These are phyloP conservation scores for Oropetium thomaeum DNA, from an alignment of 176 grass and related monocot genomes.

Conservation along the genomic window DNA sequence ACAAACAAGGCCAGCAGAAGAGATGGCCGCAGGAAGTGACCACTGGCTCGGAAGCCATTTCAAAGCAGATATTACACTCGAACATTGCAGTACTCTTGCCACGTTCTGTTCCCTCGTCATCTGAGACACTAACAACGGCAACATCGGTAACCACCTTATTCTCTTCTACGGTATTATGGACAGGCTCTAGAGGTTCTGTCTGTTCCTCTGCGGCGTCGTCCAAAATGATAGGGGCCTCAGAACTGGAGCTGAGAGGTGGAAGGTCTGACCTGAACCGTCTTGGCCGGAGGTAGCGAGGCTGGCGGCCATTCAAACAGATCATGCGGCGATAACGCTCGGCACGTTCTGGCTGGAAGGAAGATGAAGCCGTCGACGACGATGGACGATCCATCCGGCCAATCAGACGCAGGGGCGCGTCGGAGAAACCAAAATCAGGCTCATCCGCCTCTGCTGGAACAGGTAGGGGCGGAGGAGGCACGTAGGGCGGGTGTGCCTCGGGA, in stretches of 20 bases:
- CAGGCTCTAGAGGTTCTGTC: conserved; percentile 34
- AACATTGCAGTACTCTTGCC: conserved; percentile 64
- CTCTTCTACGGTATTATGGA: conserved; percentile 36
- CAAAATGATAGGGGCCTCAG: conserved; percentile 36
- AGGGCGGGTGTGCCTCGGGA: conserved; percentile 26
- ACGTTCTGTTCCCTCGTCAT: conserved; percentile 47
- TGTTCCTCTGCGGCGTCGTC: conserved; percentile 16
- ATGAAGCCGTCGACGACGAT: conserved; percentile 54
- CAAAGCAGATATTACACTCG: conserved; percentile 97
- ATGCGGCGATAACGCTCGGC: conserved; percentile 40
- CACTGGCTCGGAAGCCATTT: conserved; percentile 81
- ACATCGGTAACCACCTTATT: conserved; percentile 41
- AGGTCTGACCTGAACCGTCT: conserved; percentile 81
- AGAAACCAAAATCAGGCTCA: conserved; percentile 50
- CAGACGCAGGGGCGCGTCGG: conserved; percentile 25
- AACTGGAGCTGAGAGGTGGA: conserved; percentile 43
- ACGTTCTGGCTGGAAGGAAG: conserved; percentile 42
- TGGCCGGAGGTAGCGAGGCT: conserved; percentile 37
- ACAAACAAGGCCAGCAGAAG: conserved; percentile 99
- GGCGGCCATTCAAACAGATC: conserved; percentile 34
- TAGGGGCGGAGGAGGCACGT: conserved; percentile 21
- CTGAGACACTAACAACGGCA: conserved; percentile 32
- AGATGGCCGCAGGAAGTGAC: conserved; percentile 94
- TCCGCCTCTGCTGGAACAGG: background rate
- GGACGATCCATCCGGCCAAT: conserved; percentile 39